A percentile compares a stretch with the other conserved stretches of the same genome.
Evolutionary conservation across 371 early-diverging fungal species (phyloP).

Genomic region (Enterocytospora artemiae): DNA sequence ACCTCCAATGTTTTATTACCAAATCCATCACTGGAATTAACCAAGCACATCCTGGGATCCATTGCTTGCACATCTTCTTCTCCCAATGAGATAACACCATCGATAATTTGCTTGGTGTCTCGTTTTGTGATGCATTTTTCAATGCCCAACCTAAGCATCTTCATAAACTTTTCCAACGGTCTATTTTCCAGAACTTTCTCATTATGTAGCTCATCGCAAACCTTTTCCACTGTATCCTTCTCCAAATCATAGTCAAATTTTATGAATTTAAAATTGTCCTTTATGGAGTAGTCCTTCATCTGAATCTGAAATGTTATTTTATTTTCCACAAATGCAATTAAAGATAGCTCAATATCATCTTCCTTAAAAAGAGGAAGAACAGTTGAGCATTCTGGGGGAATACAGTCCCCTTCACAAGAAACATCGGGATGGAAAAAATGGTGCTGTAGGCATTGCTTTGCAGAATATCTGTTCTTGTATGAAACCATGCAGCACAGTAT

Average conservation of each 20-base stretch:
- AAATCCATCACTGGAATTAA: neutral
- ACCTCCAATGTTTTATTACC: conserved; percentile 19
- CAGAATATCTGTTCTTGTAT: conserved; percentile 65
- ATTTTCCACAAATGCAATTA: conserved; percentile 29
- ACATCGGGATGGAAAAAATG: conserved; percentile 69
- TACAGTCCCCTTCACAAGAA: conserved; percentile 51
- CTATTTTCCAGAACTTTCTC: conserved; percentile 47
- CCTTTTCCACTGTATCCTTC: conserved; percentile 74
- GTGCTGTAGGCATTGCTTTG: conserved; percentile 67
- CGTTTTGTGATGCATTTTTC: conserved; percentile 16
- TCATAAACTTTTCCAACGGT: conserved; percentile 27
- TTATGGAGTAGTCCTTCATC: conserved; percentile 67
- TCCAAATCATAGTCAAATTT: conserved; percentile 75
- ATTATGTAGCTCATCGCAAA: conserved; percentile 69
- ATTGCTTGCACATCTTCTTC: conserved; percentile 1
- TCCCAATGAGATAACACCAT: conserved; percentile 14
- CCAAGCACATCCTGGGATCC: neutral
- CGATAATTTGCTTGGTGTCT: neutral
- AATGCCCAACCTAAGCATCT: conserved; percentile 31
- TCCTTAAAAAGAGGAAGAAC: conserved; percentile 24
- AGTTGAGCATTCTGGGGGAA: conserved; percentile 24
- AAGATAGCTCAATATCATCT: conserved; percentile 35
- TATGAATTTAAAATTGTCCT: conserved; percentile 58
- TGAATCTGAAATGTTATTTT: conserved; percentile 66
- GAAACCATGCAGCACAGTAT: conserved; percentile 66